A percentile compares a stretch with the other conserved stretches of the same genome.
Evolutionary conservation across 1,139 yeast genomes (phyloP).

Genomic region (Meyerozyma guilliermondii): DNA sequence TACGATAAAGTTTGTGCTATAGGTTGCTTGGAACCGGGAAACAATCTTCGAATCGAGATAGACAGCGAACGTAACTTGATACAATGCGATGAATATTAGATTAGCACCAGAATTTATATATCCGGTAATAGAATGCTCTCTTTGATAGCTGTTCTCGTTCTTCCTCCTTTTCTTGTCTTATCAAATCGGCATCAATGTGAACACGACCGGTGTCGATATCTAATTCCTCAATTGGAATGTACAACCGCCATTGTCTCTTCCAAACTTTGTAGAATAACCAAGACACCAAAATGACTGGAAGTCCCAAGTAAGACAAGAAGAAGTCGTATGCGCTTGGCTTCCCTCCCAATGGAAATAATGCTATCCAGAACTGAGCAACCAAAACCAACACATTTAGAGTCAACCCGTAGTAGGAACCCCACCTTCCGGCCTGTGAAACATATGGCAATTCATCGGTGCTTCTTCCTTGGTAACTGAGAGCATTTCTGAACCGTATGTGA

Average conservation of each 20-base stretch:
- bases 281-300: constrained; percentile 10
- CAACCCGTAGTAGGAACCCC: constrained; percentile 11
- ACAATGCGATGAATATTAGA: neutral
- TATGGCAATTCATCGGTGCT: constrained; percentile 14
- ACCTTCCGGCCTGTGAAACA: constrained; percentile 11
- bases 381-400: constrained; percentile 10
- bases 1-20: constrained; percentile 37
- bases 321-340: constrained; percentile 10
- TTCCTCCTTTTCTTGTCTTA: constrained; percentile 13
- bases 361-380: constrained; percentile 14
- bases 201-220: constrained; percentile 14
- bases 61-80: neutral
- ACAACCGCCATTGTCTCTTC: constrained; percentile 11
- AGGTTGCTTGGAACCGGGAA: constrained; percentile 3
- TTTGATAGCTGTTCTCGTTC: constrained; percentile 9
- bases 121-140: constrained; percentile 9
- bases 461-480: constrained; percentile 11
- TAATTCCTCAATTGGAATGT: constrained; percentile 10
- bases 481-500: constrained; percentile 13
- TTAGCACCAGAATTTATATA: constrained; percentile 9
- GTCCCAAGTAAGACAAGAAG: constrained; percentile 12
- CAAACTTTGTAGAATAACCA: constrained; percentile 12
- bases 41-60: neutral
- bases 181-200: constrained; percentile 13
- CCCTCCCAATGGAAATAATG: constrained; percentile 11